Evolutionary conservation across 2,329 filamentous ascomycete genomes (phyloP).

Genomic region (Cladorrhinum sp.): DNA sequence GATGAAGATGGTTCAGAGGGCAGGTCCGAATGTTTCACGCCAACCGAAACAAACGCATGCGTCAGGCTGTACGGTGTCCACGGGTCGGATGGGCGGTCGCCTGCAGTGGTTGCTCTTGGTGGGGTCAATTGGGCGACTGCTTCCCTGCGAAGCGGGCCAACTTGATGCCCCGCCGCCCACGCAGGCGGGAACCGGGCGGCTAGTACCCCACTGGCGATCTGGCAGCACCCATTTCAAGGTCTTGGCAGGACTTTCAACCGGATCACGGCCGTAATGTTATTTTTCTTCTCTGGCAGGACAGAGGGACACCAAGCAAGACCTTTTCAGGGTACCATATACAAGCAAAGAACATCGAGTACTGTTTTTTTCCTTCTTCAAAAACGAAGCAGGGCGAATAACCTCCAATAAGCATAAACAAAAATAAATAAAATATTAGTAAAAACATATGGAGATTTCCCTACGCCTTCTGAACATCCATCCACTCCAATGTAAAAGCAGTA

Average conservation of each 20-base stretch:
- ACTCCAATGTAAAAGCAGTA: slow-evolving; percentile 82
- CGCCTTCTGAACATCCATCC: slow-evolving; percentile 68
- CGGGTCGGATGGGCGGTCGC: background rate
- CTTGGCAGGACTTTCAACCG: too few relatives aligned
- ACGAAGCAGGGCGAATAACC: too few relatives aligned
- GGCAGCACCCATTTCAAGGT: background rate
- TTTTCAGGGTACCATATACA: background rate
- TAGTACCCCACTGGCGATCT: background rate
- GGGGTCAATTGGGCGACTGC: background rate
- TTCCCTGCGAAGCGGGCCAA: background rate
- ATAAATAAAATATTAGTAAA: background rate
- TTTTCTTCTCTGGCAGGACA: background rate
- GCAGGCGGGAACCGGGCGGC: background rate
- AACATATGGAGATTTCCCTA: background rate
- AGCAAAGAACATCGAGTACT: background rate
- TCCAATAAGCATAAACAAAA: background rate
- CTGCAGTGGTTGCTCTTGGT: slow-evolving; percentile 1
- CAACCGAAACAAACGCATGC: slow-evolving; percentile 19
- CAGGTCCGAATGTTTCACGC: slow-evolving; percentile 3
- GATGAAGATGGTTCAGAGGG: background rate
- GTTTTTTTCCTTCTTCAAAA: too few relatives aligned
- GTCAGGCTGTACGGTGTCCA: background rate
- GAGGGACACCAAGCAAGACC: background rate
- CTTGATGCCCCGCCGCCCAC: background rate
- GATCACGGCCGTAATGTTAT: background rate